Base-by-base conservation (phyloP, 2,329 filamentous ascomycete species). In the Venturia carpophila region DNA sequence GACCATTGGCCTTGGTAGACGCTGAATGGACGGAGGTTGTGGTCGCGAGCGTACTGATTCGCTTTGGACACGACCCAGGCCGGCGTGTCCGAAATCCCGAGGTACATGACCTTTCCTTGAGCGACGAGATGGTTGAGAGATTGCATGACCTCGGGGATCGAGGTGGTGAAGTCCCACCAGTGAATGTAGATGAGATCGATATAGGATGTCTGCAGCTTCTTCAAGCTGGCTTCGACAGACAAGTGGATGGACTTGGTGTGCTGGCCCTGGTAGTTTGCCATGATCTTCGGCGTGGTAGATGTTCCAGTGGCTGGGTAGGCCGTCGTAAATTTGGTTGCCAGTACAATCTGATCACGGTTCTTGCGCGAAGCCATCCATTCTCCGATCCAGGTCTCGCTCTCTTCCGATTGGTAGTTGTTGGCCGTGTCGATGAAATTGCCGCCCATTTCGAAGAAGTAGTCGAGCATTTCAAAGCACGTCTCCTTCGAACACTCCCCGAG, bases 1-100 rank as follows among this genome's bases (percentile, higher is more conserved):
- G 77, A 83, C 85, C 86, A 90, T 13, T 76, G 77, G 11, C 87
- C 87, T 74, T 88, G 86, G 73, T 89, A 90, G 39, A 90, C 83
- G 43, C 79, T 82, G 76, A 92, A 92, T 47, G 83, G 86, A 1
- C 85, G 83, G 37, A 91, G 79, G n/a, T 86, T 87, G 68, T 91
- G 83, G 68, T 84, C 81, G 52, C 86, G 82, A 7, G 89, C 90
- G 71, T 91, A 75, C 74, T 79, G 70, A 65, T 82, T 82, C 0
- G 78, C 78, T 64, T 79, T 79, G 62, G 72, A 72, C 1, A 81
- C 79, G 1, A 81, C 69, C 74, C 75, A 77, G 7, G 64, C 64
- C 5, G 75, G 75, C 1, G 74, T 75, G 64, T 77, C 75, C 63
- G 69, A 71, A 17, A 76, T 68, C 19, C 76, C 76, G 1, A 77